Conservation (phyloP, 805 yeast species). For the Geotrichum ghanense region DNA sequence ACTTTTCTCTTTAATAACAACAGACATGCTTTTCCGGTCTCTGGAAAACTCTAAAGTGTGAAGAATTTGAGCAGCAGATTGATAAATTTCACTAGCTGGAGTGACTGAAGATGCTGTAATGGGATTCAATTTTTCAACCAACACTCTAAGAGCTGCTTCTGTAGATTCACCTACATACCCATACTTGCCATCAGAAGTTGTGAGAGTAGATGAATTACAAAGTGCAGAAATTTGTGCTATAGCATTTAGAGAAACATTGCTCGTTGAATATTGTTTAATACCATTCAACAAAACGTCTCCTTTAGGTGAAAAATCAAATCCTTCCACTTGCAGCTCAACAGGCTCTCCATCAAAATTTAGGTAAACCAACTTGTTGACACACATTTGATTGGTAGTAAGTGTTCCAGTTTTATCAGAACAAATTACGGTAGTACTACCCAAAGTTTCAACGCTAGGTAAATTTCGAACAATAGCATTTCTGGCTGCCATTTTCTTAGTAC, state of each 20-base stretch:
- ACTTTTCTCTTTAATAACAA: constrained; percentile 26
- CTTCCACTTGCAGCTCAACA: constrained; percentile 30
- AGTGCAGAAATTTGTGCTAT: constrained; percentile 32
- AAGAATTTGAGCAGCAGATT: constrained; percentile 11
- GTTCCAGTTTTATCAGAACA: constrained; percentile 37
- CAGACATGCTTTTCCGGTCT: constrained; percentile 44
- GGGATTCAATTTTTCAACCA: constrained; percentile 28
- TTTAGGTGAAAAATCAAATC: constrained; percentile 25
- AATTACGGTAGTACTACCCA: constrained; percentile 31
- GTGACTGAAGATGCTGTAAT: constrained; percentile 3
- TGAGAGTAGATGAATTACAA: constrained; percentile 28
- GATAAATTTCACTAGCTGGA: constrained; percentile 11
- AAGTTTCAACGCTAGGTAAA: constrained; percentile 17
- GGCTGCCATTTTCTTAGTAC: constrained; percentile 90
- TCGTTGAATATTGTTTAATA: constrained; percentile 4
- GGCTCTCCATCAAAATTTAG: constrained; percentile 24
- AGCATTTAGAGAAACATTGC: constrained; percentile 14
- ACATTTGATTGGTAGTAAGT: constrained; percentile 30
- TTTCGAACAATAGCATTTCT: constrained; percentile 88
- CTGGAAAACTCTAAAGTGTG: constrained; percentile 37
- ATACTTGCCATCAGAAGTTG: constrained; percentile 21
- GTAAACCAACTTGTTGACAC: constrained; percentile 21
- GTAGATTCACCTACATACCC: constrained; percentile 42
- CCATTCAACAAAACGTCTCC: constrained; percentile 18
- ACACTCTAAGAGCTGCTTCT: constrained; percentile 38